Percentiles rank a stretch among this genome's conserved stretches.
These are phyloP conservation scores for Hypoxylon sp. DNA, from an alignment of 2,329 filamentous ascomycete species.

Conservation along the genomic window DNA sequence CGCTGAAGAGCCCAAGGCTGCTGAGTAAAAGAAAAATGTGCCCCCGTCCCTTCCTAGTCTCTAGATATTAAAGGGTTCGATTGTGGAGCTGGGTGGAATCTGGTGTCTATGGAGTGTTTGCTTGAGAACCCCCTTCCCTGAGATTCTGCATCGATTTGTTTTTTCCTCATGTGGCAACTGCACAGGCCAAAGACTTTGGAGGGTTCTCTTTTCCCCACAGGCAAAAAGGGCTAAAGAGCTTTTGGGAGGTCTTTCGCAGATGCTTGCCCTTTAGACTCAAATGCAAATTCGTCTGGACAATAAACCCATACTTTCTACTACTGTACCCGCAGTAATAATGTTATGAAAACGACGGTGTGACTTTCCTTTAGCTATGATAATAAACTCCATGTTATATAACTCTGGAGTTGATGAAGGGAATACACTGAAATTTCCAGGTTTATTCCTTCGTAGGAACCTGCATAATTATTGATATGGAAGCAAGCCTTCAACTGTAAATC, in stretches of 20 bases:
- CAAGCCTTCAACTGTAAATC: not conserved
- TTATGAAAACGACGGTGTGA: constrained; percentile 18
- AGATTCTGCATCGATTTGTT: constrained; percentile 66
- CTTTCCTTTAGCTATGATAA: constrained; percentile 12
- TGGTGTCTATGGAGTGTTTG: constrained; percentile 76
- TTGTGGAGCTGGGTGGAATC: constrained; percentile 64
- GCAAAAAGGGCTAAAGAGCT: constrained; percentile 59
- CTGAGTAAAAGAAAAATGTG: constrained; percentile 71
- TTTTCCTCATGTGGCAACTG: constrained; percentile 60
- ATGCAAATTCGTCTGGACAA: constrained; percentile 70
- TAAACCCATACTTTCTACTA: constrained; percentile 61
- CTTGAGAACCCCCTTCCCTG: constrained; percentile 64
- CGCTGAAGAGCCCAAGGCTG: constrained; percentile 77
- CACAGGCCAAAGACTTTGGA: constrained; percentile 58
- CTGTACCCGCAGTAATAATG: constrained; percentile 26
- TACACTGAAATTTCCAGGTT: constrained; percentile 3
- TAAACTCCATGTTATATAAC: constrained; percentile 11
- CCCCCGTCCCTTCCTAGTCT: constrained; percentile 57
- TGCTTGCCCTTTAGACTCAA: constrained; percentile 70
- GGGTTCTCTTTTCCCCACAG: constrained; percentile 53
- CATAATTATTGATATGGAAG: constrained; percentile 4
- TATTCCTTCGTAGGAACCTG: not conserved
- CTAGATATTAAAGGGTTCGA: constrained; percentile 60
- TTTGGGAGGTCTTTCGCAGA: constrained; percentile 63
- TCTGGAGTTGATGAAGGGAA: not conserved